Evolutionary conservation across 306 rosid species (phyloP), one percentile per base, ranked within the genome.

Genomic region (Quercus ilex): DNA sequence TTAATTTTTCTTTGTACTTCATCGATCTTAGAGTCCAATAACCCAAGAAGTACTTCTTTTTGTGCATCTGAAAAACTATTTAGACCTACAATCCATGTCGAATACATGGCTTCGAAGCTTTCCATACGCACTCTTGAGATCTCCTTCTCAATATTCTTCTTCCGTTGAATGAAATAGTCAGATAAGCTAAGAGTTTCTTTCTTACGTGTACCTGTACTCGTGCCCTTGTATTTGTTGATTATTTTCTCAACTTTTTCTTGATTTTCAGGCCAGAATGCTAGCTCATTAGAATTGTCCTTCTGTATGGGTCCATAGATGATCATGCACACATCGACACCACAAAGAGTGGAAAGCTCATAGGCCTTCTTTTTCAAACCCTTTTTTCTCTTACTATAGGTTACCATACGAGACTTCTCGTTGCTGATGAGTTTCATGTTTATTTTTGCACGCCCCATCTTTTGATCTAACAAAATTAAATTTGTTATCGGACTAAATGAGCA

Each of bases 371-470:
- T 6, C 15, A 78, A 28, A 11, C 76, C 79, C 11, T 74, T 33
- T 5, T 1, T 83, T 69, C 83, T 69, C 26, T 59, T 55, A 5
- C 0, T 11, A 8, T 68, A 78, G 12, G 79, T 3, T 8, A 9
- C 0, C 73, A 19, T 78, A 0, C 86, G 74, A 58, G 11, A 2
- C 52, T 4, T 74, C 76, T 15, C 81, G 5, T 70, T 78, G 10
- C 56, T 28, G 3, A 78, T 69, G 4, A 28, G 51, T 11, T 70
- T 62, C 31, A 23, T 35, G 1, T 3, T 14, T 30, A 33, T 1
- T 74, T 70, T 78, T 58, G 19, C 21, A 68, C 83, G 80, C 41
- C 74, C 78, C 83, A 83, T 83, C 3, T 57, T 70, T 59, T 64
- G 19, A 68, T 1, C 53, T 49, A 74, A 4, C 57, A 60, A 75